Percentiles rank a stretch among this genome's conserved stretches.
Evolutionary conservation across 345 rosid species (phyloP).

Genomic region (Ceriops zippeliana): DNA sequence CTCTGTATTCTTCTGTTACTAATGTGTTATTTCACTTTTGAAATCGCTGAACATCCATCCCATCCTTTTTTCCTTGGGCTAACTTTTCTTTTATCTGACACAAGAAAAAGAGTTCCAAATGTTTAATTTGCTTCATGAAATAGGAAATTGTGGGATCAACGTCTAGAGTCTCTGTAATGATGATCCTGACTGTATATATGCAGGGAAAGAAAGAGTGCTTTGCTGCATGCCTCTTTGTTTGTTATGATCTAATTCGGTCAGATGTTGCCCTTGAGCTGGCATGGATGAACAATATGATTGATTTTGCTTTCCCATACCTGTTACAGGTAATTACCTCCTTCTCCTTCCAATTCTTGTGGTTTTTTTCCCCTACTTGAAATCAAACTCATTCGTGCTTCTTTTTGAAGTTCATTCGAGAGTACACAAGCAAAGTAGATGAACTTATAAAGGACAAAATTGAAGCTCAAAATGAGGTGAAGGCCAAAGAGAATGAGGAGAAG

Average conservation of each 20-base stretch:
- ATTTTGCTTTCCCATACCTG: conserved; percentile 75
- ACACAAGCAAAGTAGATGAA: conserved; percentile 73
- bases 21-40: too few relatives aligned
- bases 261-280: conserved; percentile 84
- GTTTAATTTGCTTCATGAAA: too few relatives aligned
- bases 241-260: conserved; percentile 75
- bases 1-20: too few relatives aligned
- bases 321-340: conserved; percentile 9
- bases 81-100: too few relatives aligned
- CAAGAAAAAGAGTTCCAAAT: too few relatives aligned
- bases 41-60: too few relatives aligned
- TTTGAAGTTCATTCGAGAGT: conserved; percentile 65
- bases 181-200: background rate
- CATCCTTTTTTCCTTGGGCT: too few relatives aligned
- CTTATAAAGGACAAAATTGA: conserved; percentile 69
- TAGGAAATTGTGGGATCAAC: too few relatives aligned
- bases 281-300: conserved; percentile 87
- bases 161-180: too few relatives aligned
- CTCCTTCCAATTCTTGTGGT: background rate
- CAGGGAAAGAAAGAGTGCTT: conserved; percentile 87
- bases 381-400: background rate
- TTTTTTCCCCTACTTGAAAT: background rate
- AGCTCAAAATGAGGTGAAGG: conserved; percentile 52
- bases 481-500: conserved; percentile 69
- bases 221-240: conserved; percentile 85